Conservation (phyloP, 805 yeast genomes). For the Saccharomycopsis selenospora region DNA sequence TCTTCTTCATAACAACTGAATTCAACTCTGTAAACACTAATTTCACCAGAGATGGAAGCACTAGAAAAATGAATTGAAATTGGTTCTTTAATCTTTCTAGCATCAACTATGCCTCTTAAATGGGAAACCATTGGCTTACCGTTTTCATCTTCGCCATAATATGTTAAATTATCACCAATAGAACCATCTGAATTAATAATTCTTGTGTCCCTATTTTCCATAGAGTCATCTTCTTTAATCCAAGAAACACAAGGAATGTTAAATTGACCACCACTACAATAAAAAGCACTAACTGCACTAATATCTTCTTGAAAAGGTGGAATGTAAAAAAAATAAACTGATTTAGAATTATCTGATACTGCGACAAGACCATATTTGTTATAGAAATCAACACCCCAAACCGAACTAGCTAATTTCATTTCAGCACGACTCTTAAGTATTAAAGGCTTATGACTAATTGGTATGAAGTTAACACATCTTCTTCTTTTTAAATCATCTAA, state of each 20-base stretch:
- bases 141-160: background rate
- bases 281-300: background rate
- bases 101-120: background rate
- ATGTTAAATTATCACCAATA: background rate
- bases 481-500: background rate
- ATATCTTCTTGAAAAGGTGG: too few species aligned
- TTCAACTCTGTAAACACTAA: background rate
- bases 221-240: background rate
- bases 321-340: slow-evolving; percentile 37
- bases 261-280: background rate
- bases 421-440: too few species aligned
- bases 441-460: too few species aligned
- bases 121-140: too few species aligned
- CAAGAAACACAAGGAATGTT: background rate
- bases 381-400: slow-evolving; percentile 57
- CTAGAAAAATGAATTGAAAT: background rate
- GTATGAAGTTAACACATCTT: too few species aligned
- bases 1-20: background rate
- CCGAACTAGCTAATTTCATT: too few species aligned
- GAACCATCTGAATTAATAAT: background rate
- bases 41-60: background rate
- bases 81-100: background rate
- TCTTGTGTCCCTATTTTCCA: background rate
- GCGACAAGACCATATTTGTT: slow-evolving; percentile 33
- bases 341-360: slow-evolving; percentile 49